Evolutionary conservation across 1,139 yeast species (phyloP).

Genomic region (Hemisphaericaspora lyxosophila): DNA sequence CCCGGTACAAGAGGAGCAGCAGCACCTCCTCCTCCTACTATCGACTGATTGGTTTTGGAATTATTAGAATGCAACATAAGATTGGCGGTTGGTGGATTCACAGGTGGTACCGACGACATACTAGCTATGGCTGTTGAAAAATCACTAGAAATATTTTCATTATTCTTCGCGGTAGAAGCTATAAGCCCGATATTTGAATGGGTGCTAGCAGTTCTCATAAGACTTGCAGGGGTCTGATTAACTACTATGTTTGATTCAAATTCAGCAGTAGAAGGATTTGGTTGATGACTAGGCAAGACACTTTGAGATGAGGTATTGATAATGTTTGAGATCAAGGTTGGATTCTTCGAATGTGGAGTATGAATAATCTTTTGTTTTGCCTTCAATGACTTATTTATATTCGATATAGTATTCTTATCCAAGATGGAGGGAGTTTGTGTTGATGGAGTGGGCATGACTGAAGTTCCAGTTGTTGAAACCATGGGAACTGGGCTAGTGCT

Average conservation of each 20-base stretch:
- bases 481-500: constrained; percentile 3
- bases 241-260: constrained; percentile 5
- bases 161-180: constrained; percentile 2
- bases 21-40: too few species aligned
- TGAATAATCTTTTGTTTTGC: constrained; percentile 41
- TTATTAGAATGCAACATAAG: constrained; percentile 14
- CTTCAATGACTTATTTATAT: constrained; percentile 40
- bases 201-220: constrained; percentile 7
- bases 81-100: constrained; percentile 1
- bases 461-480: constrained; percentile 1
- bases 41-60: constrained; percentile 5
- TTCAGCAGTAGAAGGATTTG: neutral
- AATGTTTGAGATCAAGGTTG: constrained; percentile 35
- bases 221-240: constrained; percentile 4
- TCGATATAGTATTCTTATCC: constrained; percentile 34
- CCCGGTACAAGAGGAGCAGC: neutral
- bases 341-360: constrained; percentile 37
- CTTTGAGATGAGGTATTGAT: constrained; percentile 36
- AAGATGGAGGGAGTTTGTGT: constrained; percentile 16
- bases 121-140: neutral
- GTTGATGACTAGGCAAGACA: constrained; percentile 23
- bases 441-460: constrained; percentile 4
- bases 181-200: constrained; percentile 1
- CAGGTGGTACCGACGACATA: neutral
- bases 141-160: neutral